Base-by-base conservation (phyloP, 176 grass and related monocot genomes). In the Zizania latifolia region DNA sequence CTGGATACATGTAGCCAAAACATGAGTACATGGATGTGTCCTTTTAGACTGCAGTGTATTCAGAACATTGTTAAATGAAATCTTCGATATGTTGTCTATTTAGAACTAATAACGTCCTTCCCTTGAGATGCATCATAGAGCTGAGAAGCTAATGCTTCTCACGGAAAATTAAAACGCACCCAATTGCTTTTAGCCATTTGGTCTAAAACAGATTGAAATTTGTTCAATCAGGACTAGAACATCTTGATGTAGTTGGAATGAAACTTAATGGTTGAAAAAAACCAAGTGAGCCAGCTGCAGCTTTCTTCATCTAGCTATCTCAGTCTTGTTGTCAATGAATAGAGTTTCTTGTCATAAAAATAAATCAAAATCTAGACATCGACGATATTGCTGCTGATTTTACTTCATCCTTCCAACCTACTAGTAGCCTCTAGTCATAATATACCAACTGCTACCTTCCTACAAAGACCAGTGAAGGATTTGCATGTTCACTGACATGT, bases 201-300 rank as follows among this genome's bases (percentile, higher is more conserved):
- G 32, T 13, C 19, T 70, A 26, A 13, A 39, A 1, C 67, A 17
- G 10, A 33, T 63, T 84, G 33, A 71, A 77, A 44, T 71, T 55
- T 6, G 0, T 32, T 30, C 13, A 34, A 0, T n/a, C 0, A 5
- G 0, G 10, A 14, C 8, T 51, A 36, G 8, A 12, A 46, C 15
- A 45, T 82, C 9, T 72, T 82, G 41, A 31, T 75, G 78, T 48
- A 62, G 23, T 71, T 79, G 28, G 66, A n/a, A 65, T 21, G 63
- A 31, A 32, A 21, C 33, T 46, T 2, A 48, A 68, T 2, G 19
- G 37, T 34, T 67, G 26, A 14, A 58, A 75, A 67, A 2, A 4
- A 12, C 14, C 55, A 15, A 11, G 24, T 7, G 48, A n/a, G 32
- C 9, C 2, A 68, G 62, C 10, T 4, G 23, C 22, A 51, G 4